Evolutionary conservation across 306 rosid genomes (phyloP).

Genomic region (Prunus padus): DNA sequence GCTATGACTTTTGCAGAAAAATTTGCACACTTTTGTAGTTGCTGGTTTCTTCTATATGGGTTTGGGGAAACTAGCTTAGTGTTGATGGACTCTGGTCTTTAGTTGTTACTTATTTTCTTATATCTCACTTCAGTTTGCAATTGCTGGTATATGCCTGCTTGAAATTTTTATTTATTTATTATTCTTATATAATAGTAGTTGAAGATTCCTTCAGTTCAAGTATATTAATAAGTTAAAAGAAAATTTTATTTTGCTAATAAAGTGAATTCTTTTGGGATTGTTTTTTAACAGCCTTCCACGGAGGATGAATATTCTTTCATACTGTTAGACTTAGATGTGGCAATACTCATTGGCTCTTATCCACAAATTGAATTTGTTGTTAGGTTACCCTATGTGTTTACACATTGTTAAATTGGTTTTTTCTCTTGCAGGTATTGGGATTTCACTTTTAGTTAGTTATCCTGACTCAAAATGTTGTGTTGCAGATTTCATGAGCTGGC

Average conservation of each 20-base stretch:
- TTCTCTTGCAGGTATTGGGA: neutral
- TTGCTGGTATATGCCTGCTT: neutral
- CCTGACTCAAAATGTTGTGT: neutral
- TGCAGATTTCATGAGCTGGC: constrained; percentile 67
- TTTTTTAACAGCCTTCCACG: too few relatives aligned
- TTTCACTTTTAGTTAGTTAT: neutral
- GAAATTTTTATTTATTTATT: neutral
- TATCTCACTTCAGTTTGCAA: neutral
- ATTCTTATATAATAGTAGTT: neutral
- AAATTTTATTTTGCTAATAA: neutral
- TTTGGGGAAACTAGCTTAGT: neutral
- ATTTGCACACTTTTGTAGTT: neutral
- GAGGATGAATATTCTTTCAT: too few relatives aligned
- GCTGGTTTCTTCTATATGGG: neutral
- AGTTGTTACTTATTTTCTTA: neutral
- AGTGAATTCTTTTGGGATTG: too few relatives aligned
- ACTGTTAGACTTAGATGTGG: too few relatives aligned
- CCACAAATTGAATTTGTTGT: too few relatives aligned
- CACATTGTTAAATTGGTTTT: neutral
- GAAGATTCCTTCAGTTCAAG: neutral
- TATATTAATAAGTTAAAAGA: neutral
- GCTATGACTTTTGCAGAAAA: neutral
- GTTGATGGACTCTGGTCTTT: neutral
- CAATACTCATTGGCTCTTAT: neutral
- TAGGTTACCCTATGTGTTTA: neutral